Evolutionary conservation across 1,284 basidiomycete genomes (phyloP), one percentile per base, ranked within the genome.

Genomic region (Pholiota adiposa): DNA sequence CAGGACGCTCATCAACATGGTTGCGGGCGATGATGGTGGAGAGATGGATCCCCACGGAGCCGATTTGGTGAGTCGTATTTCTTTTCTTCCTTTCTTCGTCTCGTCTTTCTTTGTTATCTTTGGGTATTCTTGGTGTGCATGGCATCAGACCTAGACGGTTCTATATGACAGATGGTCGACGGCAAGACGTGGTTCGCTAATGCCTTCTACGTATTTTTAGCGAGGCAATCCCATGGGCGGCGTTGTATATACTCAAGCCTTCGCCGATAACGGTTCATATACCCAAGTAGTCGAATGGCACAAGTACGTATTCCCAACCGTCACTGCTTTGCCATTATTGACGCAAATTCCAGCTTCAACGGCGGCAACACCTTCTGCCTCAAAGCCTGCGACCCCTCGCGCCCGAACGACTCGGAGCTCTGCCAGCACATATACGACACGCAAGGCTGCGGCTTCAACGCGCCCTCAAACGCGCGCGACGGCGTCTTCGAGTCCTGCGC

Each of bases 371-470:
- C 59, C 2, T 86, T 86, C 71, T 86, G 84, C 67, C 64, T 84
- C 55, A 86, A 86, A 65, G 73, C 75, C 0, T 92, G 90, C 71
- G 86, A 90, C 65, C 87, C 86, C 1, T 68, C 76, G 19, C 75
- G 77, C 29, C 68, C 78, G n/a, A 78, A 84, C 60, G 82, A 80
- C 11, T 76, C 78, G 2, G 69, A 77, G 41, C 81, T 75, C 65
- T 92, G 89, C 77, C 76, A 87, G 65, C 84, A 89, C 74, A 79
- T 83, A 55, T 84, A 77, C 60, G 89, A 92, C 68, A 83, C 86
- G 59, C 83, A 89, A 58, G 90, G 90, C 0, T 92, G 89, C 67
- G 70, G 67, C 9, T 90, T 85, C 76, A 92, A 92, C 67, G 84
- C 80, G 1, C 89, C 89, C n/a, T 86, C 84, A 63, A 77, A 79